Evolutionary conservation across 108 stramenopile species (phyloP), one percentile per base, ranked within the genome.

Genomic region (Fragilariopsis cylindrus): DNA sequence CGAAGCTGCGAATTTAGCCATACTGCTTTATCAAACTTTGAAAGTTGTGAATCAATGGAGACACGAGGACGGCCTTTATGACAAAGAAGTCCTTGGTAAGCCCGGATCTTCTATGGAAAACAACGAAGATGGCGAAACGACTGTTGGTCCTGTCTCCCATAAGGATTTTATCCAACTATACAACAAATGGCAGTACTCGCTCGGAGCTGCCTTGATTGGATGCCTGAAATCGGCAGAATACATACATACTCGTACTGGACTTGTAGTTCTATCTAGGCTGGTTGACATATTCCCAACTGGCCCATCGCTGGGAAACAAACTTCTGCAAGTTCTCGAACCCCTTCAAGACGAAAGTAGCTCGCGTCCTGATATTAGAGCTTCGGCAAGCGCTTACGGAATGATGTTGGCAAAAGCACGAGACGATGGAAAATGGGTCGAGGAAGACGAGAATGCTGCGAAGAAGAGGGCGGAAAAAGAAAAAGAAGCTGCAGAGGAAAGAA

Each of bases 351-450:
- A 82, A 43, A 84, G 82, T 44, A 73, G 71, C 41, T 81, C 78
- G 50, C 79, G 89, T 46, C 87, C 88, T 47, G 96, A 96, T 72
- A 86, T 96, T 75, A 84, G 88, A 13, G 85, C 93, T 12, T 87
- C 90, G 18, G 91, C 93, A 44, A 82, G 85, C 48, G 90, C 90
- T 0, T 96, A 94, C 78, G 70, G 60, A 41, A 84, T 83, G 44
- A 87, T 92, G 74, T 77, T 96, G 4, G 72, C 73, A n/a, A 92
- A 85, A 74, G 92, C 92, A 18, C 83, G 92, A 40, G 88, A 92
- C 76, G 91, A 92, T 9, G 92, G 93, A 42, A 85, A 88, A 60
- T 93, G 93, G 92, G 85, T 91, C 54, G 94, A 93, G 62, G 92
- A 92, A 72, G 84, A 87, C 64, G 80, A 83, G 54, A 82, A 84